These are phyloP conservation scores for Amaranthus hypochondriacus DNA, from an alignment of 148 eudicot genomes.

Conservation along the genomic window DNA sequence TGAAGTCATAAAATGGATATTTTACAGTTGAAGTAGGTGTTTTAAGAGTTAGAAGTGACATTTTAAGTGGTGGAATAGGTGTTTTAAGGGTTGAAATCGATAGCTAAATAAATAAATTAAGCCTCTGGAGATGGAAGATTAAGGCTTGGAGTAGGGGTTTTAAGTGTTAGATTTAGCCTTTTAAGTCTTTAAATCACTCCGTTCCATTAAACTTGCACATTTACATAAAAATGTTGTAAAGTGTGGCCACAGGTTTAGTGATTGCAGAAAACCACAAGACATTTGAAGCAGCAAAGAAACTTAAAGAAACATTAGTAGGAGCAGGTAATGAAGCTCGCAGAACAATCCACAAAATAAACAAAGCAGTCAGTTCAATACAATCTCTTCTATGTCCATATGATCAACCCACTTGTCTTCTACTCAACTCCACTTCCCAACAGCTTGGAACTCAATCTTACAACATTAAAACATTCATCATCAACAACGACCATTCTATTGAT, in stretches of 20 bases:
- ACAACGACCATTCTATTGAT: conserved; percentile 30
- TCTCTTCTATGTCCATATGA: conserved; percentile 46
- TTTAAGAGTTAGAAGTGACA: no score
- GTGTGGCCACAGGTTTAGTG: conserved; percentile 42
- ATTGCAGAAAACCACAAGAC: conserved; percentile 39
- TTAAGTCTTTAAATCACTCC: no score
- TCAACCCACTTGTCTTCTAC: conserved; percentile 29
- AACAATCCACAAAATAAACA: conserved; percentile 39
- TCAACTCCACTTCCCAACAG: conserved; percentile 38
- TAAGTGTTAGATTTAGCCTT: no score
- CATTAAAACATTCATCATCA: conserved; percentile 35
- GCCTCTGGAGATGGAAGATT: no score
- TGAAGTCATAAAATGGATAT: no score
- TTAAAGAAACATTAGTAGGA: conserved; percentile 40
- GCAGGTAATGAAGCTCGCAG: conserved; percentile 43
- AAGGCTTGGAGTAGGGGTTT: no score
- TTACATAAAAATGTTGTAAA: conserved; percentile 14
- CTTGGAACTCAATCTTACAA: conserved; percentile 39
- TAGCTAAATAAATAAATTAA: no score
- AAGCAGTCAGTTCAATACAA: conserved; percentile 37
- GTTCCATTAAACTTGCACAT: no score
- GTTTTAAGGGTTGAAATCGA: no score
- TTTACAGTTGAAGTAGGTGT: no score
- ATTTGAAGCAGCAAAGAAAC: conserved; percentile 30
- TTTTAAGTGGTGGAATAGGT: no score